Percentiles rank a stretch among this genome's conserved stretches.
These are phyloP conservation scores for Neurospora sp. DNA, from an alignment of 2,329 filamentous ascomycete genomes.

Conservation along the genomic window DNA sequence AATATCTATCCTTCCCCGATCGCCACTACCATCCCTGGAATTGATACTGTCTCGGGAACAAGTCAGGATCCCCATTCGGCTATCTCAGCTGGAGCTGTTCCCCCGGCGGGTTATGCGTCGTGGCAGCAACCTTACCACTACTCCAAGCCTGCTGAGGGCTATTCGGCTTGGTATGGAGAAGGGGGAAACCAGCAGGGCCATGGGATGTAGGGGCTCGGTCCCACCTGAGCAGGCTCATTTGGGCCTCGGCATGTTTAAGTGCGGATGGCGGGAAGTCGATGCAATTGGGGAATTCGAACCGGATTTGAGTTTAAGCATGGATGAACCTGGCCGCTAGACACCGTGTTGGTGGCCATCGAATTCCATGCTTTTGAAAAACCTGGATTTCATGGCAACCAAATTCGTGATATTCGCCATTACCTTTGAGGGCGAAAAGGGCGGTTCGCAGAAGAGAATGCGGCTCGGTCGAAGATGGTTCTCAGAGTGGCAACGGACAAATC, in stretches of 20 bases:
- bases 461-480: background rate
- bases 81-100: constrained; percentile 29
- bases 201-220: background rate
- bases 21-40: constrained; percentile 26
- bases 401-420: background rate
- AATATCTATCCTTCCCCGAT: constrained; percentile 35
- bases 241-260: background rate
- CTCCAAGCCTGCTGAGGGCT: constrained; percentile 27
- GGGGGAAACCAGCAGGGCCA: constrained; percentile 12
- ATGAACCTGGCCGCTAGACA: background rate
- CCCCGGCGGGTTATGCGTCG: constrained; percentile 28
- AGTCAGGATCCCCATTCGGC: constrained; percentile 26
- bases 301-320: background rate
- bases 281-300: background rate
- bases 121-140: constrained; percentile 40
- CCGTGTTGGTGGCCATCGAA: background rate
- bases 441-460: background rate
- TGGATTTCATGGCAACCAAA: background rate
- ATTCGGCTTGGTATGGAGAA: constrained; percentile 29
- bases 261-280: background rate
- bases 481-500: background rate
- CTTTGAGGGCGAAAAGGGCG: background rate
- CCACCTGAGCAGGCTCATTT: background rate
- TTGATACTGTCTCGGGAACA: constrained; percentile 26
- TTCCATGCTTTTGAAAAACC: background rate